These are phyloP conservation scores for Trichophyton rubrum DNA, from an alignment of 2,329 filamentous ascomycete genomes.

Conservation along the genomic window DNA sequence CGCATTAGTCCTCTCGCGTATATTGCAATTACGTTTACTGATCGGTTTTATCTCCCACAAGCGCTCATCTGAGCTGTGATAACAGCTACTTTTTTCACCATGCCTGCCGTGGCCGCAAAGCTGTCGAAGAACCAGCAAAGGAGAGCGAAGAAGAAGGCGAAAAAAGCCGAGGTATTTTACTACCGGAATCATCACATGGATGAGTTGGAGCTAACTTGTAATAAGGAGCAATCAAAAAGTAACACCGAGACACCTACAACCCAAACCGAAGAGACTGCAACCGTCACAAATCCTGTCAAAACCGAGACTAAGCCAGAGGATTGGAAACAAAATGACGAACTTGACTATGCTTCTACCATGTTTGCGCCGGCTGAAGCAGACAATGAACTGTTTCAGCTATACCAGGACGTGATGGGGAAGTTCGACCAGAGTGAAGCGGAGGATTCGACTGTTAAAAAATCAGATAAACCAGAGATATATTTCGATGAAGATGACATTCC, in stretches of 20 bases:
- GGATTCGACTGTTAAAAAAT: constrained; percentile 50
- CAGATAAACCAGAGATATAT: constrained; percentile 72
- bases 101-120: constrained; percentile 39
- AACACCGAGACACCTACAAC: constrained; percentile 7
- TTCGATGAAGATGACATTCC: constrained; percentile 76
- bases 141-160: constrained; percentile 86
- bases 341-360: constrained; percentile 11
- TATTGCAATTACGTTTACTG: not conserved
- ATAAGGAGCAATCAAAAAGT: constrained; percentile 6
- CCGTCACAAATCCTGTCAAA: constrained; percentile 1
- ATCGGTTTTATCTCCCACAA: not conserved
- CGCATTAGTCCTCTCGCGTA: not conserved
- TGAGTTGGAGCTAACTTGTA: not conserved
- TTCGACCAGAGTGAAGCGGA: constrained; percentile 58
- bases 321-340: constrained; percentile 31
- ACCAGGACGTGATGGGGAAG: constrained; percentile 67
- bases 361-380: constrained; percentile 40
- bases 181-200: not conserved
- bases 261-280: not conserved
- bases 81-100: constrained; percentile 6
- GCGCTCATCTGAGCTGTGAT: not conserved
- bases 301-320: constrained; percentile 1
- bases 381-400: constrained; percentile 69
- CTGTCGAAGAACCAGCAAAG: constrained; percentile 90
- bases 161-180: constrained; percentile 52